These are phyloP conservation scores for Colletotrichum nymphaeae DNA, from an alignment of 2,329 filamentous ascomycete genomes.

Conservation along the genomic window DNA sequence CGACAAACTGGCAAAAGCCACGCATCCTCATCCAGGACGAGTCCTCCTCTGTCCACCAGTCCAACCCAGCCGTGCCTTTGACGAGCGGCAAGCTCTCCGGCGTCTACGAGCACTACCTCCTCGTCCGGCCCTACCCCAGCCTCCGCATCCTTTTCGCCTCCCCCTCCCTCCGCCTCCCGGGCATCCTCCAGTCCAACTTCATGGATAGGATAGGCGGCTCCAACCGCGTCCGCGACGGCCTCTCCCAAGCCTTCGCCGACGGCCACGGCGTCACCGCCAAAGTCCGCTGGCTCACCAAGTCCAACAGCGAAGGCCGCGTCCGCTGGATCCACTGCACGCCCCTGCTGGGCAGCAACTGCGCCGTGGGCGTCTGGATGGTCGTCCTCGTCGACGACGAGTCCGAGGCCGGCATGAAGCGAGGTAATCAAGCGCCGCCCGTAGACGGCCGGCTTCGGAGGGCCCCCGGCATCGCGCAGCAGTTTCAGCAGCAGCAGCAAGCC, in stretches of 20 bases:
- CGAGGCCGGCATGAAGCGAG: constrained; percentile 25
- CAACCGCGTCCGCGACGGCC: constrained; percentile 57
- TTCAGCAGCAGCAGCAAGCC: not conserved
- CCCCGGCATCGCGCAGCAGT: not conserved
- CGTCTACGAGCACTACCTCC: constrained; percentile 69
- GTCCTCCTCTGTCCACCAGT: constrained; percentile 34
- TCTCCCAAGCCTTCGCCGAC: constrained; percentile 70
- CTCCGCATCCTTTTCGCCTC: constrained; percentile 77
- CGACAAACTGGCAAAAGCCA: constrained; percentile 50
- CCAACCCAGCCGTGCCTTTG: not conserved
- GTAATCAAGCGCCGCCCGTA: constrained; percentile 42
- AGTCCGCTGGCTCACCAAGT: constrained; percentile 73
- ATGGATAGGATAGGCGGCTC: constrained; percentile 65
- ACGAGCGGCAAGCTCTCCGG: constrained; percentile 49
- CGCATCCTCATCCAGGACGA: constrained; percentile 54
- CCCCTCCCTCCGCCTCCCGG: constrained; percentile 73
- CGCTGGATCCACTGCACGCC: constrained; percentile 85
- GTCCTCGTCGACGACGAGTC: constrained; percentile 76
- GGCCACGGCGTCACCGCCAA: constrained; percentile 80
- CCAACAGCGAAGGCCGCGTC: constrained; percentile 67
- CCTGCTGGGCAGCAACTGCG: constrained; percentile 72
- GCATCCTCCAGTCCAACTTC: constrained; percentile 72
- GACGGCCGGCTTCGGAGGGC: constrained; percentile 32
- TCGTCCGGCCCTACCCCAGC: constrained; percentile 73
- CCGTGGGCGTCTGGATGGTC: constrained; percentile 83